These are phyloP conservation scores for Striga asiatica DNA, from an alignment of 257 asterid species.

Conservation along the genomic window DNA sequence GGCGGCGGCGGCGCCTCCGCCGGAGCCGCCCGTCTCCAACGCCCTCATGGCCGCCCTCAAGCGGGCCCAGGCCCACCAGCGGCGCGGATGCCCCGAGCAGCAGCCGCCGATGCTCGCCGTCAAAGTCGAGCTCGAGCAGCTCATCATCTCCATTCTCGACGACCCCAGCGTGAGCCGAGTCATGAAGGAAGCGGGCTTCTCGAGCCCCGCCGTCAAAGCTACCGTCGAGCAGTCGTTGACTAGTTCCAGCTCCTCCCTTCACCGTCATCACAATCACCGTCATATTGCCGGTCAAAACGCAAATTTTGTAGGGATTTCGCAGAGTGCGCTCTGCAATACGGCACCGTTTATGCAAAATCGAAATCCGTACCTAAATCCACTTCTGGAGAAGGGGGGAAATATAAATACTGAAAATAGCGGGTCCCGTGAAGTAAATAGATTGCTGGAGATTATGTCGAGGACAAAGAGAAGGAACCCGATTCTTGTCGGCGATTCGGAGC, in stretches of 20 bases:
- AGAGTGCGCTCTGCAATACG: conserved; percentile 21
- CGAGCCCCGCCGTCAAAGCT: conserved; percentile 89
- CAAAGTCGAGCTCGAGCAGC: conserved; percentile 75
- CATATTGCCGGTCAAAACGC: background rate
- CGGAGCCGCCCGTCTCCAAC: conserved; percentile 83
- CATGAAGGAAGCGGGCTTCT: conserved; percentile 86
- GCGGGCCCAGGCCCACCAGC: conserved; percentile 86
- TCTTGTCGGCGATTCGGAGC: conserved; percentile 60
- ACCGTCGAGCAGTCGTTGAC: conserved; percentile 52
- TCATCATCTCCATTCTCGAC: conserved; percentile 72
- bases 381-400: conserved; percentile 1
- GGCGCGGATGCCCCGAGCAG: conserved; percentile 82
- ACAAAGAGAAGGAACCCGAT: conserved; percentile 56
- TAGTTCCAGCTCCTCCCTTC: conserved; percentile 6
- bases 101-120: conserved; percentile 84
- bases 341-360: conserved; percentile 1
- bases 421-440: conserved; percentile 35
- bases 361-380: conserved; percentile 20
- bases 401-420: background rate
- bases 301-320: too few relatives aligned
- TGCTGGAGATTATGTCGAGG: conserved; percentile 45
- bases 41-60: conserved; percentile 85
- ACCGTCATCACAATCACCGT: conserved; percentile 5
- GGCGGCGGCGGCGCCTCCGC: conserved; percentile 36
- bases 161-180: conserved; percentile 92